A percentile compares a stretch with the other conserved stretches of the same genome.
Conservation (phyloP, 352 stramenopile species). For the Phytopythium delawarense region DNA sequence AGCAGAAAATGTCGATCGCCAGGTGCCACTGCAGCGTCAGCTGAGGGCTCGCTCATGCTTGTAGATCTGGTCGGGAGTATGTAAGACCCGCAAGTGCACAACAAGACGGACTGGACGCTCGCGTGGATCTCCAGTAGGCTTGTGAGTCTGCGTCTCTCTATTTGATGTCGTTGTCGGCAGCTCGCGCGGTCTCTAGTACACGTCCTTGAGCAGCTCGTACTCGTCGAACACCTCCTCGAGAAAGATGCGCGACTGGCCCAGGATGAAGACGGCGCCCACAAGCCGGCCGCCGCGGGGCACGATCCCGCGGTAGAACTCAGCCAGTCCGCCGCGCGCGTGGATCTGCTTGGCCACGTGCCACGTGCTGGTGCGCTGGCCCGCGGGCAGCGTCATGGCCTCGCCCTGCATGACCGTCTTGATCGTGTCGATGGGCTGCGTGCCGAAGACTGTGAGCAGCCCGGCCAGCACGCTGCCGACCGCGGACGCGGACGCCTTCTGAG, state of each 20-base stretch:
- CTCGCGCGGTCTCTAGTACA: constrained; percentile 5
- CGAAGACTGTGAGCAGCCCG: constrained; percentile 68
- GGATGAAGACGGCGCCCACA: constrained; percentile 79
- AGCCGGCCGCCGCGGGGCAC: constrained; percentile 74
- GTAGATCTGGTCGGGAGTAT: not conserved
- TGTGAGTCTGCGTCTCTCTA: not conserved
- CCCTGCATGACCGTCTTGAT: constrained; percentile 86
- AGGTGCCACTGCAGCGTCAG: constrained; percentile 55
- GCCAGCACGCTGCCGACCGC: constrained; percentile 63
- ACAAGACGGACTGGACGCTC: not conserved
- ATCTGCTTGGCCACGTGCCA: constrained; percentile 40
- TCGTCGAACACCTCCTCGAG: constrained; percentile 73
- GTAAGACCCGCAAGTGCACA: not conserved
- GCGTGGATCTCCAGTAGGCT: not conserved
- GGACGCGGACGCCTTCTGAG: constrained; percentile 61
- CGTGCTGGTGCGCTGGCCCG: constrained; percentile 31
- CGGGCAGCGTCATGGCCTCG: constrained; percentile 48
- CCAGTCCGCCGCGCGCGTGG: constrained; percentile 42
- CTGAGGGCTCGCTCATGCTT: constrained; percentile 12
- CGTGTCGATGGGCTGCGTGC: constrained; percentile 78
- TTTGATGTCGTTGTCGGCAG: not conserved
- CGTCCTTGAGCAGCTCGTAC: constrained; percentile 42
- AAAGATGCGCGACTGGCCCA: constrained; percentile 63
- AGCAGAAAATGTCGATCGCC: constrained; percentile 29
- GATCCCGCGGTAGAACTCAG: constrained; percentile 64